Base-by-base conservation (phyloP, 1,284 basidiomycete species). In the Cryptococcus wingfieldii region DNA sequence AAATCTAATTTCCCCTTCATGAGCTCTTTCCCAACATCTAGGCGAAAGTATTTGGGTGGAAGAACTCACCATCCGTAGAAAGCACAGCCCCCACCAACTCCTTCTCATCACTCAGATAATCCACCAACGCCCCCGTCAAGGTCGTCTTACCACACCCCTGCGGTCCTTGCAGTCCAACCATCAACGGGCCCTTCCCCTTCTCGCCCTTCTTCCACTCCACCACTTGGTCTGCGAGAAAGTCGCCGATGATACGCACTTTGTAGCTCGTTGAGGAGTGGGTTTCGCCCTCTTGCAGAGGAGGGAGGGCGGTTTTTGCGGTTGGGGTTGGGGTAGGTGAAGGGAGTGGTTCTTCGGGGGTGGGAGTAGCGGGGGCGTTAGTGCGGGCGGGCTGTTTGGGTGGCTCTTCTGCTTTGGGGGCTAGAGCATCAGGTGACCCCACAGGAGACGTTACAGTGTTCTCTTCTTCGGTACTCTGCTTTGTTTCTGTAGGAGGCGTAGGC, bases 91-190 rank as follows among this genome's bases (percentile, higher is more conserved):
- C 59, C 23, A 54, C 58, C 1, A 69, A 50, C 1, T 51, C 59
- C 28, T 56, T 56, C 27, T 59, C 41, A 5, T 59, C 51, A 14
- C 54, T 46, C 9, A 74, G 57, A 47, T 66, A 60, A 3, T 25
- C 51, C n/a, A 70, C 51, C 5, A 74, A 55, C 1, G 62, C 61
- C 43, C 65, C 59, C 52, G 68, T 69, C 18, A 74, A 58, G 2
- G 72, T 74, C 5, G 71, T 74, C 61, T 74, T 74, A 31, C 63
- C 67, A 51, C 66, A 67, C 19, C 69, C 66, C 53, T 68, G 67
- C 2, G 69, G 66, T 18, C 69, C 67, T 48, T 70, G 69, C 28
- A 69, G 45, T 10, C 66, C 68, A 3, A 69, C 68, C 60, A 70
- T 61, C 44, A 71, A 47, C 1, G 69, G 69, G 16, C 53, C 56